Evolutionary conservation across 805 yeast genomes (phyloP).

Genomic region (Candida alai): DNA sequence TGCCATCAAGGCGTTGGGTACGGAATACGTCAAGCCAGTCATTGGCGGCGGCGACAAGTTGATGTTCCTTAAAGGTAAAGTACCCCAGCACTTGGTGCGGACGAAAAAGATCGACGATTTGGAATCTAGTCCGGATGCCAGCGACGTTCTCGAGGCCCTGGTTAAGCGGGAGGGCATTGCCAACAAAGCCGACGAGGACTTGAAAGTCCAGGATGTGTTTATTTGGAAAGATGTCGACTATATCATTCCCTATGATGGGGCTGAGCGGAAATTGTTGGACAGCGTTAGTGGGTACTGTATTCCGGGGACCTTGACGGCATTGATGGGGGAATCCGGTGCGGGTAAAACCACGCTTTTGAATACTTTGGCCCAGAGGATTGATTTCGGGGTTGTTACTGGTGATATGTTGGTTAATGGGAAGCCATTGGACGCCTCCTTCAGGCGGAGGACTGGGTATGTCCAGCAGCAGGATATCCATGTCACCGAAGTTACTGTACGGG

Average conservation of each 20-base stretch:
- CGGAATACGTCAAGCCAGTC: constrained; percentile 25
- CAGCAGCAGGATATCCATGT: constrained; percentile 21
- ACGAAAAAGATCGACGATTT: constrained; percentile 11
- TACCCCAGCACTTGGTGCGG: constrained; percentile 15
- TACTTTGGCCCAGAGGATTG: constrained; percentile 49
- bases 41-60: constrained; percentile 31
- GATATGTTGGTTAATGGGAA: constrained; percentile 55
- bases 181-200: constrained; percentile 11
- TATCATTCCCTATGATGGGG: constrained; percentile 46
- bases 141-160: neutral
- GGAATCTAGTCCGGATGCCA: constrained; percentile 9
- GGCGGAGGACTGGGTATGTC: constrained; percentile 32
- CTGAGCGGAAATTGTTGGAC: constrained; percentile 35
- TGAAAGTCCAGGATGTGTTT: constrained; percentile 46
- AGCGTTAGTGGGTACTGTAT: constrained; percentile 27
- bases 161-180: neutral
- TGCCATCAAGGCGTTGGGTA: constrained; percentile 22
- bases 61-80: constrained; percentile 25
- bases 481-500: constrained; percentile 17
- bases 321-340: constrained; percentile 65
- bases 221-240: constrained; percentile 63
- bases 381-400: constrained; percentile 56
- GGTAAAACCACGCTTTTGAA: constrained; percentile 58
- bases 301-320: constrained; percentile 57
- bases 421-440: constrained; percentile 45